Conservation (phyloP, 331 rosid genomes). For the Stylosanthes scabra region DNA sequence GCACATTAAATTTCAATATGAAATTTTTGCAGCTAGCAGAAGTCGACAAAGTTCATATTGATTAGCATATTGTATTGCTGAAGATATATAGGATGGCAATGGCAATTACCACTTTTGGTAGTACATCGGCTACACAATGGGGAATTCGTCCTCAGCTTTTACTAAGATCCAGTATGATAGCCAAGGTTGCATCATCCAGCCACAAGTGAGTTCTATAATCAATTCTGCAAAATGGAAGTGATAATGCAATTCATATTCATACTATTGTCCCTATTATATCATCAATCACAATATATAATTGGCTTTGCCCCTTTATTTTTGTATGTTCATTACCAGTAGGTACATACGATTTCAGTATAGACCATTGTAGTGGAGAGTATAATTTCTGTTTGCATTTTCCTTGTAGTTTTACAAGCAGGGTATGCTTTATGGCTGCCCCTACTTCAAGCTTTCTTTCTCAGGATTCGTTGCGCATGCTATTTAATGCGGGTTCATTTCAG, state of each 20-base stretch:
- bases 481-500: slow-evolving; percentile 47
- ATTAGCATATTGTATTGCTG: slow-evolving; percentile 27
- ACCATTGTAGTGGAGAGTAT: slow-evolving; percentile 26
- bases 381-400: slow-evolving; percentile 34
- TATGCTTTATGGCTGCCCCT: slow-evolving; percentile 56
- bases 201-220: slow-evolving; percentile 53
- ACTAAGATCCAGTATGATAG: slow-evolving; percentile 54
- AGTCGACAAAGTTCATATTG: neutral
- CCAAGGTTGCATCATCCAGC: slow-evolving; percentile 55
- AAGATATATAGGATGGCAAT: slow-evolving; percentile 68
- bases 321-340: neutral
- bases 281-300: neutral
- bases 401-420: slow-evolving; percentile 63
- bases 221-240: slow-evolving; percentile 19
- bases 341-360: slow-evolving; percentile 15
- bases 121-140: slow-evolving; percentile 80
- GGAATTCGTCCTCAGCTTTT: slow-evolving; percentile 69
- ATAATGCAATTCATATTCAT: neutral
- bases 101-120: slow-evolving; percentile 83
- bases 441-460: slow-evolving; percentile 71
- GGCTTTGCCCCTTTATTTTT: neutral
- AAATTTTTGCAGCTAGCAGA: slow-evolving; percentile 33
- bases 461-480: slow-evolving; percentile 57
- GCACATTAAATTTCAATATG: slow-evolving; percentile 21
- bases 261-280: slow-evolving; percentile 23